Evolutionary conservation across 805 yeast genomes (phyloP).

Genomic region (Candida awuae): DNA sequence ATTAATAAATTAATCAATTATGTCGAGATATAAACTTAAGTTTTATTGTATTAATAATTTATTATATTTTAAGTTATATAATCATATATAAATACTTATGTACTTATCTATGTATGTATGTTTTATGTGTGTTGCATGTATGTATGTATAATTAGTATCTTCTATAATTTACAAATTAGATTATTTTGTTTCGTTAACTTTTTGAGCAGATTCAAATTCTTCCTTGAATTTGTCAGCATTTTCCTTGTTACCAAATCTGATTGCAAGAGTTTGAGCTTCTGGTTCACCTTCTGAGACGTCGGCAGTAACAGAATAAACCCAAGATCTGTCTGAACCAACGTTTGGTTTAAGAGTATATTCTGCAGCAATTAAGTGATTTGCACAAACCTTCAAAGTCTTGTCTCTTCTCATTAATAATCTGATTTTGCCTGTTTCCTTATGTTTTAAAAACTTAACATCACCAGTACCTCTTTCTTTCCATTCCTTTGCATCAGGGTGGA

Average conservation of each 20-base stretch:
- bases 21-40: too few relatives aligned
- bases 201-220: constrained; percentile 80
- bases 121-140: too few relatives aligned
- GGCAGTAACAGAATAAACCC: constrained; percentile 95
- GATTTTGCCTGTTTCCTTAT: constrained; percentile 72
- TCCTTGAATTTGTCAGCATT: constrained; percentile 94
- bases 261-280: constrained; percentile 93
- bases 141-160: too few relatives aligned
- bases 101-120: too few relatives aligned
- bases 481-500: constrained; percentile 70
- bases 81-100: too few relatives aligned
- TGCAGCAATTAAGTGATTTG: constrained; percentile 83
- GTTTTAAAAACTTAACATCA: constrained; percentile 91
- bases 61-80: too few relatives aligned
- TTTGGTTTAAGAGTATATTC: constrained; percentile 83
- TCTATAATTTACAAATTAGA: background rate
- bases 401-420: constrained; percentile 98
- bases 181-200: constrained; percentile 39
- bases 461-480: constrained; percentile 99
- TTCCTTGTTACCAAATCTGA: constrained; percentile 86
- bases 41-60: too few relatives aligned
- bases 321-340: constrained; percentile 94
- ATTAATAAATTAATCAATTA: too few relatives aligned
- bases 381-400: constrained; percentile 95
- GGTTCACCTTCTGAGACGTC: constrained; percentile 94